A percentile compares a stretch with the other conserved stretches of the same genome.
These are phyloP conservation scores for Elymus sibiricus DNA, from an alignment of 176 grass and related monocot genomes.

Conservation along the genomic window DNA sequence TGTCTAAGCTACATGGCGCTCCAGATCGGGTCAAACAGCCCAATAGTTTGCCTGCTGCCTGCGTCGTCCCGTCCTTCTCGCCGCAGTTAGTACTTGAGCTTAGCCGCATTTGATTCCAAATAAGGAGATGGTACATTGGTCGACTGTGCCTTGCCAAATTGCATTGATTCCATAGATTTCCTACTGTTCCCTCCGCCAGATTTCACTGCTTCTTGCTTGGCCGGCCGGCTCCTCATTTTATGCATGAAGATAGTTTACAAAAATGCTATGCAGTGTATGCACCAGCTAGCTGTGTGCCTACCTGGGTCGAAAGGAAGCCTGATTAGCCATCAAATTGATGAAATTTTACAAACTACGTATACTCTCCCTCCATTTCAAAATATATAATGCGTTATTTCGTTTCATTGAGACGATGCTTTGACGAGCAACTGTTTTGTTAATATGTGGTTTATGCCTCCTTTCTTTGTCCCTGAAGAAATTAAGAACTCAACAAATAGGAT, in stretches of 20 bases:
- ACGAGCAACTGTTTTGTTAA: too few species aligned
- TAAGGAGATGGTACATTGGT: neutral
- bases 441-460: too few species aligned
- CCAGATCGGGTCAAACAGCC: constrained; percentile 21
- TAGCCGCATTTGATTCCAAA: neutral
- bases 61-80: neutral
- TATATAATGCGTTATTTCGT: too few species aligned
- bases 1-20: neutral
- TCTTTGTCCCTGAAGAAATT: too few species aligned
- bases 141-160: constrained; percentile 15
- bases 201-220: constrained; percentile 22
- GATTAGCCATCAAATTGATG: neutral
- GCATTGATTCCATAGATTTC: constrained; percentile 1
- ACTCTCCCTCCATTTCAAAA: too few species aligned
- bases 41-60: constrained; percentile 16
- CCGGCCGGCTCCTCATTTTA: constrained; percentile 20
- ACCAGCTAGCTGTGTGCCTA: neutral
- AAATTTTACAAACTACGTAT: neutral
- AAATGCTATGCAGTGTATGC: neutral
- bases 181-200: neutral
- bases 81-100: neutral
- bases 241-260: constrained; percentile 1
- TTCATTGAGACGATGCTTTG: too few species aligned
- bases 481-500: too few species aligned
- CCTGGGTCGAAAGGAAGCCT: neutral